These are phyloP conservation scores for Leptomonas pyrrhocoris DNA, from an alignment of 208 protist species.

Conservation along the genomic window DNA sequence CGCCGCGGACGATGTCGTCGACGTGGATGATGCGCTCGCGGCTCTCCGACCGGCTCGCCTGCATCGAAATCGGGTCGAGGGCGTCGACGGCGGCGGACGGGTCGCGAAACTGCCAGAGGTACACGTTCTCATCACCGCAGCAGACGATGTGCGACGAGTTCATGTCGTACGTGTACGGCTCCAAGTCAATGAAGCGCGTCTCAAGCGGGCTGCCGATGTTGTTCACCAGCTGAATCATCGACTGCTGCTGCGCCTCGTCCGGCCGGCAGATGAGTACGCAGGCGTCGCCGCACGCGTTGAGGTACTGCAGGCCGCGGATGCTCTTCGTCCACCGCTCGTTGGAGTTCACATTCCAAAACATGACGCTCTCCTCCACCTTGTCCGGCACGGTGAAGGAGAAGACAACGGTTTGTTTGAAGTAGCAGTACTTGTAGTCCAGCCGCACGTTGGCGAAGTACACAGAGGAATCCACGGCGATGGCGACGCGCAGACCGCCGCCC, in stretches of 20 bases:
- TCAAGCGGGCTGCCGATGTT: slow-evolving; percentile 95
- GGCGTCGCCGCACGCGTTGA: slow-evolving; percentile 76
- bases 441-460: slow-evolving; percentile 98
- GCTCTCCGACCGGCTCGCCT: slow-evolving; percentile 71
- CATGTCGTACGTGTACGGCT: slow-evolving; percentile 88
- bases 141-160: slow-evolving; percentile 93
- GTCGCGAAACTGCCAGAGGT: slow-evolving; percentile 96
- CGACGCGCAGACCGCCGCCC: slow-evolving; percentile 92
- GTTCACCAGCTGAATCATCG: slow-evolving; percentile 94
- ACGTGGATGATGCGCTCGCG: slow-evolving; percentile 91
- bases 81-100: slow-evolving; percentile 70
- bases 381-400: slow-evolving; percentile 92
- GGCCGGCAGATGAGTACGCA: slow-evolving; percentile 91
- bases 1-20: slow-evolving; percentile 85
- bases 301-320: slow-evolving; percentile 82
- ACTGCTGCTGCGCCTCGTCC: slow-evolving; percentile 51
- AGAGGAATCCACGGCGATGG: slow-evolving; percentile 94
- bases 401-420: slow-evolving; percentile 93
- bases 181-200: slow-evolving; percentile 91
- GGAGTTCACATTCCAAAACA: slow-evolving; percentile 95
- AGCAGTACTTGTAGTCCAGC: slow-evolving; percentile 95
- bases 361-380: slow-evolving; percentile 91
- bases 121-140: slow-evolving; percentile 91
- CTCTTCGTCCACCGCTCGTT: slow-evolving; percentile 92
- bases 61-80: slow-evolving; percentile 84